Percentiles rank a stretch among this genome's conserved stretches.
Conservation (phyloP, 2,329 filamentous ascomycete species). For the Harringtonia aguacate region DNA sequence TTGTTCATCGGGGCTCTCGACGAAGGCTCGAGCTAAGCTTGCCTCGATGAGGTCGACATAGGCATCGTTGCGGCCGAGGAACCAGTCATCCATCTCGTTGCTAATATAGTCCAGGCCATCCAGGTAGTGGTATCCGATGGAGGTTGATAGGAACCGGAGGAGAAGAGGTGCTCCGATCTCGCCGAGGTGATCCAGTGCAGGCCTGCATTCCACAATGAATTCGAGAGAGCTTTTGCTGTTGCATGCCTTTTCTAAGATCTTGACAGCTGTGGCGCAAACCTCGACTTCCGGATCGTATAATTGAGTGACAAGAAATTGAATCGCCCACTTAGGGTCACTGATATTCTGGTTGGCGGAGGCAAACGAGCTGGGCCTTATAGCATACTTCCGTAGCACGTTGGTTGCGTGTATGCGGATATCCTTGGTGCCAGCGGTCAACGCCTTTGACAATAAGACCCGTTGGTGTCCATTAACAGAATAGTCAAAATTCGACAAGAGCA, state of each 20-base stretch:
- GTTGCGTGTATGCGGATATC: slow-evolving; percentile 87
- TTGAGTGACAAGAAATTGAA: slow-evolving; percentile 93
- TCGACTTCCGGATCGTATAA: slow-evolving; percentile 96
- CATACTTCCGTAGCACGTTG: slow-evolving; percentile 77
- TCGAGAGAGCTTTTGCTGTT: slow-evolving; percentile 85
- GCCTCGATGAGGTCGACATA: slow-evolving; percentile 93
- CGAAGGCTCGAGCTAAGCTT: slow-evolving; percentile 57
- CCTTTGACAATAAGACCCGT: slow-evolving; percentile 84
- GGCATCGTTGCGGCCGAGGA: slow-evolving; percentile 89
- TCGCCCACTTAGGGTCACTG: slow-evolving; percentile 85
- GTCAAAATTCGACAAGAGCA: slow-evolving; percentile 83
- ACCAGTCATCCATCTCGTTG: slow-evolving; percentile 99
- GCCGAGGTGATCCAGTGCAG: slow-evolving; percentile 86
- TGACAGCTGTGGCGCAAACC: slow-evolving; percentile 91
- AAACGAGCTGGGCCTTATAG: slow-evolving; percentile 34
- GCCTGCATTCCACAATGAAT: slow-evolving; percentile 92
- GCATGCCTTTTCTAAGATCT: slow-evolving; percentile 94
- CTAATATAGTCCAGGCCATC: slow-evolving; percentile 97
- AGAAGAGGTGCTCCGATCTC: slow-evolving; percentile 93
- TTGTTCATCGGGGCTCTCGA: slow-evolving; percentile 50
- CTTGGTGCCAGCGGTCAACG: slow-evolving; percentile 82
- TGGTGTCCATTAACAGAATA: slow-evolving; percentile 84
- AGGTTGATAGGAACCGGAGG: slow-evolving; percentile 86
- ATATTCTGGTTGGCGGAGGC: slow-evolving; percentile 27
- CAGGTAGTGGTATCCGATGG: slow-evolving; percentile 93